These are phyloP conservation scores for Hemileia vastatrix DNA, from an alignment of 1,284 basidiomycete species.

Conservation along the genomic window DNA sequence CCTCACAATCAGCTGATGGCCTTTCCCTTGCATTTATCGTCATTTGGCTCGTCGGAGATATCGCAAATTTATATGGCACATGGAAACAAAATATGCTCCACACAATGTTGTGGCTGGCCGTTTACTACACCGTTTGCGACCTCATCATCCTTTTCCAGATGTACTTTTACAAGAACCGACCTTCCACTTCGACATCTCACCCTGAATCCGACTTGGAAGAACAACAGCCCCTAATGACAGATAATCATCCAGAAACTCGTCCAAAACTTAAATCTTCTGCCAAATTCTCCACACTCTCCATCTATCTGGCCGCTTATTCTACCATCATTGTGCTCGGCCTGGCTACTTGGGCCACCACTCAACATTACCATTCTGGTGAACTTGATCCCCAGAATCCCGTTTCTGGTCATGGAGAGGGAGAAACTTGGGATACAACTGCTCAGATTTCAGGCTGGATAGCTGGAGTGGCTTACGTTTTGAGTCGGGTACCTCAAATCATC, in stretches of 20 bases:
- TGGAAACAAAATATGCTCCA: conserved; percentile 14
- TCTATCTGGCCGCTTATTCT: conserved; percentile 5
- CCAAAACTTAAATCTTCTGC: neutral
- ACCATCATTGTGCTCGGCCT: conserved; percentile 7
- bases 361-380: neutral
- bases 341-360: conserved; percentile 11
- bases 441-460: conserved; percentile 20
- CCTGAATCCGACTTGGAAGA: too few species aligned
- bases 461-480: conserved; percentile 13
- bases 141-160: conserved; percentile 10
- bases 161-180: conserved; percentile 8
- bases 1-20: conserved; percentile 12
- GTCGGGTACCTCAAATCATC: conserved; percentile 42
- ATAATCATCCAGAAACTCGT: neutral
- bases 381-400: neutral
- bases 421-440: conserved; percentile 11
- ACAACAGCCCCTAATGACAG: too few species aligned
- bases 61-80: conserved; percentile 14
- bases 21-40: conserved; percentile 7
- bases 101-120: conserved; percentile 13
- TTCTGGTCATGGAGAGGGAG: neutral
- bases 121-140: conserved; percentile 16
- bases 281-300: neutral
- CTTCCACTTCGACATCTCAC: neutral
- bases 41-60: conserved; percentile 19